Conservation (phyloP, 176 grass and related monocot species). For the Oryza punctata region DNA sequence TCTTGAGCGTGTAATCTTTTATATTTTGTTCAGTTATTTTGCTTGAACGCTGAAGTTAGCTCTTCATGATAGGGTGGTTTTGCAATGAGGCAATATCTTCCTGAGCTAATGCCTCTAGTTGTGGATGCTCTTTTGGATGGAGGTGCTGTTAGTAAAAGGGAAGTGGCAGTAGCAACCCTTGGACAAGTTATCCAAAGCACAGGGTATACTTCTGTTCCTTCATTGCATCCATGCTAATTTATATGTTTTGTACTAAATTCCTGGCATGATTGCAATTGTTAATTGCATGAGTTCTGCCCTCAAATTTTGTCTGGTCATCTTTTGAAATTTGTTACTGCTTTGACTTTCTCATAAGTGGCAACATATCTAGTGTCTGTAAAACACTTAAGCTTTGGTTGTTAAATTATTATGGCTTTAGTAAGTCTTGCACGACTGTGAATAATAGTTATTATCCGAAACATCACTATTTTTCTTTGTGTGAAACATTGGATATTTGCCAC, state of each 20-base stretch:
- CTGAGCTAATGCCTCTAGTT: conserved; percentile 96
- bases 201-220: conserved; percentile 62
- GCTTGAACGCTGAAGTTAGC: neutral
- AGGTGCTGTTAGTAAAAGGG: conserved; percentile 79
- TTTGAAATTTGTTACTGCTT: conserved; percentile 20
- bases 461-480: neutral
- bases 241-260: conserved; percentile 1
- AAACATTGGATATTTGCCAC: neutral
- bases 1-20: conserved; percentile 19
- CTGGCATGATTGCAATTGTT: neutral
- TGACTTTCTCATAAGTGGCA: neutral
- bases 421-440: neutral
- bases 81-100: conserved; percentile 97
- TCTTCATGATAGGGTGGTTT: conserved; percentile 73
- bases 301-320: neutral
- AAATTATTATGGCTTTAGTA: neutral
- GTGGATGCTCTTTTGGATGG: conserved; percentile 97
- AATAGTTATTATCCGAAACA: neutral
- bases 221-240: conserved; percentile 21
- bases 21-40: conserved; percentile 8
- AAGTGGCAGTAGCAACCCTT: conserved; percentile 97
- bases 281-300: neutral
- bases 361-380: conserved; percentile 11
- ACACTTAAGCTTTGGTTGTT: neutral
- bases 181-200: conserved; percentile 99